Evolutionary conservation across 2,329 filamentous ascomycete genomes (phyloP), one percentile per base, ranked within the genome.

Genomic region (Knufia petricola): DNA sequence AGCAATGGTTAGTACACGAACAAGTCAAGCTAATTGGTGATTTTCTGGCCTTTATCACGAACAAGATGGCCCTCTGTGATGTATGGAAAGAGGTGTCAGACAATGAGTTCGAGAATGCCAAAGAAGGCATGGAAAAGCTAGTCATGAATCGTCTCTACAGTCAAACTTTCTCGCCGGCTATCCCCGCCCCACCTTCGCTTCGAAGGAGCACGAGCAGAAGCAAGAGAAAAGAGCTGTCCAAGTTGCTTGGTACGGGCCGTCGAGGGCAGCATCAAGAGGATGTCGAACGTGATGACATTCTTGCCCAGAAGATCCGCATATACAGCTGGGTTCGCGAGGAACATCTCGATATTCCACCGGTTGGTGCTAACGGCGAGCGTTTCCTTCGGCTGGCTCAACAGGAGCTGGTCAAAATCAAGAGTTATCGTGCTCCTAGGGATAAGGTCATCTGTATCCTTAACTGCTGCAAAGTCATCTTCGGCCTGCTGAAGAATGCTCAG

Each of bases 1-100:
- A 89, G 58, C 92, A 96, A 66, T 98, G 92, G 92, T 94, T 95
- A 86, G 92, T 95, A 4, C 92, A 98, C 64, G 92, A 98, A 68
- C 92, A 98, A 66, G 92, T 96, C 63, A 98, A 98, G 69, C 96
- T 98, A 54, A 95, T 98, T 52, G 81, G 87, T 56, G 94, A 98
- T 64, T 98, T 98, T 58, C 72, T 98, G 41, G 82, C 88, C 38
- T 98, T 98, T 61, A 98, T 98, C 55, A 85, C 86, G 47, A 95
- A 95, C 69, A 96, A 96, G 71, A 98, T 98, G 94, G 87, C 84
- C 12, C 78, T 87, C 55, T 98, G 92, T 62, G 92, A 98, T 53
- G 87, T 98, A 2, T 98, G 92, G 92, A 81, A 86, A 50, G 87
- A 92, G 28, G 87, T 96, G 0, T 94, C 89, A 0, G 92, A 98